Evolutionary conservation across 2,329 filamentous ascomycete genomes (phyloP), one percentile per base, ranked within the genome.

Genomic region (Nectriaceae sp.): DNA sequence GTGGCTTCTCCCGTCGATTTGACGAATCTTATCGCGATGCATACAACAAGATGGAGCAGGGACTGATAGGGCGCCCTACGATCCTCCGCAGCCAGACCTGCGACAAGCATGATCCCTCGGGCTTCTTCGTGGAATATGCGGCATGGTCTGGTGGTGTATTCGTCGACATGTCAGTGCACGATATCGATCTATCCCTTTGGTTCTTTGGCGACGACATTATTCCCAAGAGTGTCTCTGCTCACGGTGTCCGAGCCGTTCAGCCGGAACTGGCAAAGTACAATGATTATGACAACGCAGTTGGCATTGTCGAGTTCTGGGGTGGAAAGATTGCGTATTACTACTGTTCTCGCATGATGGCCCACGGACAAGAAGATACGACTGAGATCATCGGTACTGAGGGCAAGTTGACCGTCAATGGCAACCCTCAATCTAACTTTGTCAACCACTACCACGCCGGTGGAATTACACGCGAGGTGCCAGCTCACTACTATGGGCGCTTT

Each of bases 141-240:
- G 73, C 83, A 57, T 84, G 80, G 68, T 79, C 73, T 2, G 85
- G 85, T 26, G 84, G 84, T 18, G 85, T 88, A 62, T 88, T 88
- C 57, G 85, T 88, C 48, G 85, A 88, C 71, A 85, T 81, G 70
- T 82, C 80, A 42, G 82, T 88, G 60, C 85, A 88, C 70, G 85
- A 88, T 58, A 88, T 88, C 40, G 65, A 68, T 42, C 60, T 68
- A 22, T 60, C 66, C 0, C 51, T 68, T 21, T 68, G 66, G 66
- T 68, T 64, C 55, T 64, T 68, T 31, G 63, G 62, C 36, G n/a
- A 79, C 86, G 62, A 68, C 43, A 59, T 55, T 2, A 55, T 65
- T 4, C 58, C 65, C 44, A 68, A 68, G 54, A 64, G 56, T 33
- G 62, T 65, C 4, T 54, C 62, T 3, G 65, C 65, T 6, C 54